Evolutionary conservation across 2,329 filamentous ascomycete genomes (phyloP), one percentile per base, ranked within the genome.

Genomic region (Fusarium begoniae): DNA sequence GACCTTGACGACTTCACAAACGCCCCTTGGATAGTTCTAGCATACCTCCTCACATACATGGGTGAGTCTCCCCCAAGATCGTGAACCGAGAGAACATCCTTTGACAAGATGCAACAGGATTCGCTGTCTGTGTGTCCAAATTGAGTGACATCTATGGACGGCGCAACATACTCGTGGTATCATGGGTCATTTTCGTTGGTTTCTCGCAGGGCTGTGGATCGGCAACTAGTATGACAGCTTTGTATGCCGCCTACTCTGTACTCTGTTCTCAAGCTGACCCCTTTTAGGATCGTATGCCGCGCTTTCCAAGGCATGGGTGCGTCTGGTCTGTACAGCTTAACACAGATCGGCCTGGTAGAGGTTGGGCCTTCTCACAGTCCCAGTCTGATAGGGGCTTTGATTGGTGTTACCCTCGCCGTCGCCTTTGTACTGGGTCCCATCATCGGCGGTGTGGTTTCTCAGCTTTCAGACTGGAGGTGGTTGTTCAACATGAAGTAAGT

Each of bases 401-500:
- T 90, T 20, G 89, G 88, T 12, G 83, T 86, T 40, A 90, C 88
- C 5, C 84, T 90, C 10, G 87, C 88, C 4, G 80, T 89, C 18
- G 87, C 89, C 0, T 90, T 90, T 72, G 85, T 91, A 8, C 82
- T 91, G 2, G 90, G 90, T 0, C 89, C 90, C 3, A 79, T 91
- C 6, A 80, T 91, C 8, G 90, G 89, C 9, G 90, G 89, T 5
- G 81, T 85, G 7, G 87, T 91, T 28, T 86, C 88, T 2, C 83
- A 87, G n/a, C 80, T 84, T 5, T 84, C 85, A 24, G 84, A 83
- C 48, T 91, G 90, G 90, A 83, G 87, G 57, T 90, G 88, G 83
- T 84, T 91, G 44, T 91, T 91, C 78, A 88, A 88, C 79, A 87
- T 91, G 78, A 91, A 91, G 88, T 90, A 80, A 51, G 85, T 73